phyloP scores from a whole-genome alignment of 1,284 basidiomycete genomes.

The Sanguinoderma infundibulare region DNA sequence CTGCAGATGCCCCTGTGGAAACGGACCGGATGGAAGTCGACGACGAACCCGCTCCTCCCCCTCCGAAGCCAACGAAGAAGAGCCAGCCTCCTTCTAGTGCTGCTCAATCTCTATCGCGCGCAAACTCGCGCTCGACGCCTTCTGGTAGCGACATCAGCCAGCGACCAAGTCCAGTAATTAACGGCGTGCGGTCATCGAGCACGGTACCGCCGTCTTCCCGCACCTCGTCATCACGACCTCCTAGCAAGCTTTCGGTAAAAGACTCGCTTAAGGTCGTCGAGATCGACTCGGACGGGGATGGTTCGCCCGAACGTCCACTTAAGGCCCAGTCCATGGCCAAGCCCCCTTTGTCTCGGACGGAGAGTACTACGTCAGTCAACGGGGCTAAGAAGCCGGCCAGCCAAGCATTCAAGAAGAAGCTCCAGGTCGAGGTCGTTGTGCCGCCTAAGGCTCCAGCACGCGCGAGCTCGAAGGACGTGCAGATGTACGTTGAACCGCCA shows the following conservation, averaged over 20 bases:
- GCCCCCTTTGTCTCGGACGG: background rate
- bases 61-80: background rate
- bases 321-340: conserved; percentile 5
- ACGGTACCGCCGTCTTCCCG: conserved; percentile 8
- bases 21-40: conserved; percentile 30
- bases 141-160: conserved; percentile 1
- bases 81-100: background rate
- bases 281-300: conserved; percentile 32
- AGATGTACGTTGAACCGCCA: conserved; percentile 10
- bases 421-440: conserved; percentile 22
- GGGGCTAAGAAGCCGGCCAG: conserved; percentile 10
- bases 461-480: conserved; percentile 6
- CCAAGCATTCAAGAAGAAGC: conserved; percentile 20
- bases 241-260: background rate
- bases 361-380: background rate
- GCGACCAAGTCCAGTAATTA: conserved; percentile 11
- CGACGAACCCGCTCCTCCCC: conserved; percentile 3
- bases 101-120: background rate
- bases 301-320: background rate
- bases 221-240: conserved; percentile 11
- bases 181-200: conserved; percentile 2
- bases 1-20: conserved; percentile 30
- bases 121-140: conserved; percentile 4
- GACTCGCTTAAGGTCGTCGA: conserved; percentile 29
- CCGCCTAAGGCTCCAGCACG: background rate